Conservation (phyloP, 441 rosid genomes). For the Heliophila coronopifolia region DNA sequence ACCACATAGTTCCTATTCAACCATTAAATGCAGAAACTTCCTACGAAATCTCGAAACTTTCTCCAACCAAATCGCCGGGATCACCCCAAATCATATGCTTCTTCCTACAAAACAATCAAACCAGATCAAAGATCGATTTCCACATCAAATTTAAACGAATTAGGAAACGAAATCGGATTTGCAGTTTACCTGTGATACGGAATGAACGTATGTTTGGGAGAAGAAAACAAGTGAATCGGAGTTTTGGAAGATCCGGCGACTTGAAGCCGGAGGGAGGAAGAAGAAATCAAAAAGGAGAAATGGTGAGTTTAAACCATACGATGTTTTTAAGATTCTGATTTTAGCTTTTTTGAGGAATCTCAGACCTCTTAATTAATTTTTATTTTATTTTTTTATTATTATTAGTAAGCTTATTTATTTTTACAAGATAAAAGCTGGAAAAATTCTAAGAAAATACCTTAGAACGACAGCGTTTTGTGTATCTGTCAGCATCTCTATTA, state of each 20-base stretch:
- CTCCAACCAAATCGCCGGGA: constrained; percentile 43
- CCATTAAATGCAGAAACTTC: constrained; percentile 8
- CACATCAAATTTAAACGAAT: background rate
- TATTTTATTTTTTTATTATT: too few species aligned
- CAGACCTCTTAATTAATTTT: constrained; percentile 32
- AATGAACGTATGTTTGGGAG: background rate
- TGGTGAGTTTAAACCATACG: constrained; percentile 25
- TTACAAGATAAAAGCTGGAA: too few species aligned
- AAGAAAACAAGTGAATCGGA: constrained; percentile 10
- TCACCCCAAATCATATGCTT: constrained; percentile 34
- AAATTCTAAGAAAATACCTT: too few species aligned
- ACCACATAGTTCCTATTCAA: constrained; percentile 9
- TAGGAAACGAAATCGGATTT: background rate
- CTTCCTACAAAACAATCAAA: constrained; percentile 30
- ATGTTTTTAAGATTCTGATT: constrained; percentile 23
- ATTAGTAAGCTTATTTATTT: too few species aligned
- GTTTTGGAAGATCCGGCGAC: constrained; percentile 30
- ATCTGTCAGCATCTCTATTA: too few species aligned
- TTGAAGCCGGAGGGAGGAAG: constrained; percentile 25
- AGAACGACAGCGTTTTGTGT: too few species aligned
- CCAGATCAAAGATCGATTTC: constrained; percentile 13
- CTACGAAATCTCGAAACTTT: constrained; percentile 21
- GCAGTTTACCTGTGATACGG: constrained; percentile 14
- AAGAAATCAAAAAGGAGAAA: constrained; percentile 15
- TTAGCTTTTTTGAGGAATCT: constrained; percentile 33